Base-by-base conservation (phyloP, 495 filamentous ascomycete genomes). In the Oidiodendron maius region DNA sequence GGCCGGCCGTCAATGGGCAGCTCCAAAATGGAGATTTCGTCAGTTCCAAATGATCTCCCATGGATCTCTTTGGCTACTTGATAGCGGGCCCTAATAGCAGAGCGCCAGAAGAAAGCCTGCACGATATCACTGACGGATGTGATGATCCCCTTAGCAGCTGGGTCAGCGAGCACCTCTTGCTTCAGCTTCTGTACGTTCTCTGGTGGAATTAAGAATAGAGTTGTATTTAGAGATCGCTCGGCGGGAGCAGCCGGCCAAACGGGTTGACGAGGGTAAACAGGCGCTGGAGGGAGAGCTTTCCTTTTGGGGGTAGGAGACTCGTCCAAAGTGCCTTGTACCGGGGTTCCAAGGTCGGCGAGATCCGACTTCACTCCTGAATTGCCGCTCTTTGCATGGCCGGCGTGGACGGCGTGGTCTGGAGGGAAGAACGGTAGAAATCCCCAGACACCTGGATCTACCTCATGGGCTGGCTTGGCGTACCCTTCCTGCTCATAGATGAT, bases 71-170 rank as follows among this genome's bases (percentile, higher is more conserved):
- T 63, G 2, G 61, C 61, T 23, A 63, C 56, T 15, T 50, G 60
- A 43, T 62, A 64, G 39, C 64, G 56, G n/a, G 61, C 59, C 35
- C 50, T 60, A 23, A 64, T 61, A 12, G 52, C 48, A n/a, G 61
- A 46, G 37, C 61, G 64, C 64, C 64, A 67, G 16, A 65, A 54
- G 45, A 67, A 64, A 5, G 61, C 62, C 44, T 61, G 58, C 0
- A 63, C 26, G 23, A 63, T 59, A 42, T 65, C 62, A 47, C 51
- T 63, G 28, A 59, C 51, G 6, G 62, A 61, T 3, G 11, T 37
- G 8, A 20, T 38, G 13, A 10, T 8, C 10, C 40, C 55, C 24
- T 63, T 50, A 13, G 48, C 47, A n/a, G 54, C 50, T 2, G 60
- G 51, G 28, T 62, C 57, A 4, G 55, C 46, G 17, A 48, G 3